Base-by-base conservation (phyloP, 2,329 filamentous ascomycete species). In the Colletotrichum cuscutae region DNA sequence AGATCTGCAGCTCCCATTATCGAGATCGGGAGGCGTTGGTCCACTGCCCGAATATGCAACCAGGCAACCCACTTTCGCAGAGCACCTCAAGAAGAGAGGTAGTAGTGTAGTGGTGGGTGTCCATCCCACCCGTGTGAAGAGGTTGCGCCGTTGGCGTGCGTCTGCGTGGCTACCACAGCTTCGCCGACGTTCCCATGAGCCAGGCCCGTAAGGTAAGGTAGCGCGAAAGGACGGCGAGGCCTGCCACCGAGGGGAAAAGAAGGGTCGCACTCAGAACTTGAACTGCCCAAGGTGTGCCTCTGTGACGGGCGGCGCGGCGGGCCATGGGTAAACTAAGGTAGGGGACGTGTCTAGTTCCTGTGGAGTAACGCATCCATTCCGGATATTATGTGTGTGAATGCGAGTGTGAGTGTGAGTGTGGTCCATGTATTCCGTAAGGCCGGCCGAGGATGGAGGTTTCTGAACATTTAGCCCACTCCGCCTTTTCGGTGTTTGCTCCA, bases 1-100 rank as follows among this genome's bases (percentile, higher is more conserved):
- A 60, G 70, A 69, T 72, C 59, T 64, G 54, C 65, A 46, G 68
- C 53, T 49, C 42, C 46, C 66, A 63, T 59, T 54, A 59, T 72
- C 59, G 59, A 72, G 70, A 69, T 72, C 59, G 58, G 24, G 53
- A 49, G 42, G 32, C 9, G 37, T 37, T 54, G 61, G 46, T 35
- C 30, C 28, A 37, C 32, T n/a, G 15, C 42, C 24, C 19, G 37
- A 19, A 42, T 53, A 46, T 59, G 65, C 42, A 60, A 63, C 19
- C 60, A 35, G 32, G 32, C 32, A 35, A 5, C 32, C 32, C 32
- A 35, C 11, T 5, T 35, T 35, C 32, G 32, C 32, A 35, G 32
- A 35, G 32, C 37, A 19, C 42, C 56, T 30, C 6, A 26, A 26
- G 46, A 28, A 42, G 13, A 42, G 15, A 42, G 15, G 37, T 32